Evolutionary conservation across 441 rosid genomes (phyloP).

Genomic region (Pelargonium australe): DNA sequence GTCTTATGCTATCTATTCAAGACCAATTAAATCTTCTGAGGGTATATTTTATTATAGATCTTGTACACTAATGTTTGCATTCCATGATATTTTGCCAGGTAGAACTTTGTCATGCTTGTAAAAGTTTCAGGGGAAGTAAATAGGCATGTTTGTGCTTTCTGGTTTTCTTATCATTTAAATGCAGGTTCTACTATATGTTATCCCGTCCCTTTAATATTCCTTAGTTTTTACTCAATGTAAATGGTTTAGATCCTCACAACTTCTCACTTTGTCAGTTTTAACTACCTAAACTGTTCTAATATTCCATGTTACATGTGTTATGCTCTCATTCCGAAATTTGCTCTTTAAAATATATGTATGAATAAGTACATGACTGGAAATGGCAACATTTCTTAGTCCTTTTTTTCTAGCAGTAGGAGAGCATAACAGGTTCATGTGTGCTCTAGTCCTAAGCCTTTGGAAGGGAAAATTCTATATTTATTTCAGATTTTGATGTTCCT

Average conservation of each 20-base stretch:
- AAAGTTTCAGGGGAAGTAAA: neutral
- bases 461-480: slow-evolving; percentile 1
- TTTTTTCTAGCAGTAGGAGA: neutral
- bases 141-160: slow-evolving; percentile 7
- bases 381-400: neutral
- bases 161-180: neutral
- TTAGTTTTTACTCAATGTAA: neutral
- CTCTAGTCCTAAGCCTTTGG: neutral
- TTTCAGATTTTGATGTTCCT: slow-evolving; percentile 7
- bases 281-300: neutral
- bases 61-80: slow-evolving; percentile 7
- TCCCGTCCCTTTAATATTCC: neutral
- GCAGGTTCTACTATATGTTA: neutral
- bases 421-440: neutral
- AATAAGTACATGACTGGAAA: slow-evolving; percentile 1
- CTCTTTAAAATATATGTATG: neutral
- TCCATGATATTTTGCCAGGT: slow-evolving; percentile 6
- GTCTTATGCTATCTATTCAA: slow-evolving; percentile 30
- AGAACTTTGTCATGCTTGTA: neutral
- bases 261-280: neutral
- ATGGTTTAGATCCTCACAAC: neutral
- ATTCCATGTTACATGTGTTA: neutral
- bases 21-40: slow-evolving; percentile 37
- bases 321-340: neutral
- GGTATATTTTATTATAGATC: slow-evolving; percentile 32